Percentiles rank a stretch among this genome's conserved stretches.
Conservation (phyloP, 352 stramenopile genomes). For the Thalassiosira livingstoniorum region DNA sequence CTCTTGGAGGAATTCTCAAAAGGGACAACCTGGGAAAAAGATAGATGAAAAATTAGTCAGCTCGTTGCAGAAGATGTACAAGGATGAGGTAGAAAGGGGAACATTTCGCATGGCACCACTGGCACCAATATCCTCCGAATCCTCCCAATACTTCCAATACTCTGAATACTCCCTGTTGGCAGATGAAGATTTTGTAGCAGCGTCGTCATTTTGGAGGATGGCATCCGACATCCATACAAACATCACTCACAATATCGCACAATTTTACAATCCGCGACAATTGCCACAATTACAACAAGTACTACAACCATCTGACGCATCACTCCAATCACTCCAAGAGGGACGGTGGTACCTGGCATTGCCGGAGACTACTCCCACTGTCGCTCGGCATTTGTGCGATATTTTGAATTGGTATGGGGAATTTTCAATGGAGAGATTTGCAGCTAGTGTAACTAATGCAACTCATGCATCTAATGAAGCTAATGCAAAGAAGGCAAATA, state of each 20-base stretch:
- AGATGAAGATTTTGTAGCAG: constrained; percentile 48
- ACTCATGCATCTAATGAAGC: no score
- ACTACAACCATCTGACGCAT: no score
- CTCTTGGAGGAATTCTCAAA: no score
- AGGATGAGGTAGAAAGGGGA: constrained; percentile 10
- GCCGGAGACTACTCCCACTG: constrained; percentile 37
- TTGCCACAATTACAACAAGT: no score
- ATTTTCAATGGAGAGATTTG: constrained; percentile 19
- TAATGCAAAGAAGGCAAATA: no score
- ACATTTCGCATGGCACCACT: constrained; percentile 10
- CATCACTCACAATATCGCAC: background rate
- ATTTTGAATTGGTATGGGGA: constrained; percentile 60
- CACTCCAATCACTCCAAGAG: no score
- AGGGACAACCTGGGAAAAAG: no score
- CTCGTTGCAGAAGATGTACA: background rate
- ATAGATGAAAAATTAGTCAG: background rate
- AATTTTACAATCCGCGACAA: no score
- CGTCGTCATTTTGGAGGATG: constrained; percentile 50
- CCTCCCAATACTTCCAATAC: background rate
- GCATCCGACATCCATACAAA: constrained; percentile 28
- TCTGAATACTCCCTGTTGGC: no score
- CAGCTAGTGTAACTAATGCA: no score
- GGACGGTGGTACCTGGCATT: constrained; percentile 41
- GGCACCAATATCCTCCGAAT: background rate
- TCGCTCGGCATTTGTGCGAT: constrained; percentile 48